A percentile compares a stretch with the other conserved stretches of the same genome.
Evolutionary conservation across 108 stramenopile genomes (phyloP).

Genomic region (Pseudonitzschia multiseries): DNA sequence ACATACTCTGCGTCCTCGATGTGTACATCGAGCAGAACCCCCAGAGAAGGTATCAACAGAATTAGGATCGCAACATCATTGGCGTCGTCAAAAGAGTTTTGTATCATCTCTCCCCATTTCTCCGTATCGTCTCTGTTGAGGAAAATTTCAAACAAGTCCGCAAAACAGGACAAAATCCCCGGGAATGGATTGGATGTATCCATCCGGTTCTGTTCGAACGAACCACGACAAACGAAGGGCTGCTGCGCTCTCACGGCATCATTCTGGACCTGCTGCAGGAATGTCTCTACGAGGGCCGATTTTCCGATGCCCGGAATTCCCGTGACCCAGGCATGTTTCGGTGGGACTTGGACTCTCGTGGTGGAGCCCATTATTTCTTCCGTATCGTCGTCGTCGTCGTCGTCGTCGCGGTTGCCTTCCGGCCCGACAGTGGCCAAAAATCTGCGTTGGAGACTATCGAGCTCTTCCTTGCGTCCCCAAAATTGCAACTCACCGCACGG

Average conservation of each 20-base stretch:
- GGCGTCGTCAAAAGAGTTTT: not conserved
- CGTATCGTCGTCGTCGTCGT: too few relatives aligned
- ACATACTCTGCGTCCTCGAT: not conserved
- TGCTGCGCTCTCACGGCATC: not conserved
- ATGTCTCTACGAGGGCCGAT: not conserved
- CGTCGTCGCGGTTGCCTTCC: not conserved
- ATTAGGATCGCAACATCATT: not conserved
- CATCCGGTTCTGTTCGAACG: slow-evolving; percentile 2
- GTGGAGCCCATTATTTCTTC: too few relatives aligned
- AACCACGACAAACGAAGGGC: slow-evolving; percentile 12
- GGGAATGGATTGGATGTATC: not conserved
- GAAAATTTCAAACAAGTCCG: slow-evolving; percentile 7
- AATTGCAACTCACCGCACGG: not conserved
- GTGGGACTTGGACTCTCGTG: too few relatives aligned
- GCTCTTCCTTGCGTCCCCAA: slow-evolving; percentile 14
- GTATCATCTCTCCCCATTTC: slow-evolving; percentile 4
- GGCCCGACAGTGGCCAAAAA: not conserved
- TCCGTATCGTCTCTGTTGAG: not conserved
- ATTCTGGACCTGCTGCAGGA: slow-evolving; percentile 3
- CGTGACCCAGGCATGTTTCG: slow-evolving; percentile 3
- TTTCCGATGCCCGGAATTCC: slow-evolving; percentile 19
- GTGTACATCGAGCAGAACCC: not conserved
- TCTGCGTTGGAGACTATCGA: not conserved
- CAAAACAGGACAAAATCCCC: slow-evolving; percentile 14
- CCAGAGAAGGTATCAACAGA: slow-evolving; percentile 2